phyloP scores from a whole-genome alignment of 2,329 filamentous ascomycete genomes.

The Aspergillus thermomutatus region DNA sequence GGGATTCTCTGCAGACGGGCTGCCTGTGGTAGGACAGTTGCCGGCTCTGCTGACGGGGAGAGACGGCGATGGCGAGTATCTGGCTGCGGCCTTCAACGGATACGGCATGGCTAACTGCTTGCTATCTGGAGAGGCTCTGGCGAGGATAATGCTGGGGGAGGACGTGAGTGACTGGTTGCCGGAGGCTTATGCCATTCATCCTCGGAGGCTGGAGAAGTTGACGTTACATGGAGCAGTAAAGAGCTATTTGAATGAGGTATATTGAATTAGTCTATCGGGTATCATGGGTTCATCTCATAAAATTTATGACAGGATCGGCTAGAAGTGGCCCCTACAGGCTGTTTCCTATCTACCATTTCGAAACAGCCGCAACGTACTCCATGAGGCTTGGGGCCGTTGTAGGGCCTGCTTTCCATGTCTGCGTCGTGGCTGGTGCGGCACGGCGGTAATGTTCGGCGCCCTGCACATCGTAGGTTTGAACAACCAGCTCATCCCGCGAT shows the following conservation, averaged over 20 bases:
- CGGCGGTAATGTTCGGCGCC: constrained; percentile 16
- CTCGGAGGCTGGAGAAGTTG: neutral
- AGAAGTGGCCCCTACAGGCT: neutral
- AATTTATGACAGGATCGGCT: constrained; percentile 2
- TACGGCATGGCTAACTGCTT: constrained; percentile 62
- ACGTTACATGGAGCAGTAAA: neutral
- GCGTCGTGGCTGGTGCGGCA: constrained; percentile 7
- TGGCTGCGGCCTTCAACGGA: constrained; percentile 62
- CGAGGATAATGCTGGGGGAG: constrained; percentile 25
- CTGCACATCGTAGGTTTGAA: constrained; percentile 18
- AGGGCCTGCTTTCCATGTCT: constrained; percentile 22
- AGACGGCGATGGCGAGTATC: constrained; percentile 41
- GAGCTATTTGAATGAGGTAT: neutral
- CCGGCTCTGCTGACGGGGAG: constrained; percentile 38
- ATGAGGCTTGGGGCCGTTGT: constrained; percentile 15
- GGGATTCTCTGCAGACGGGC: constrained; percentile 49
- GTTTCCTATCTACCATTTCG: constrained; percentile 6
- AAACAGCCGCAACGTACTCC: constrained; percentile 24
- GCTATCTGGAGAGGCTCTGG: constrained; percentile 26
- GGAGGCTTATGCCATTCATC: no score
- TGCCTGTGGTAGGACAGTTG: constrained; percentile 51
- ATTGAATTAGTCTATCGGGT: neutral
- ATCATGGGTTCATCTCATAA: neutral
- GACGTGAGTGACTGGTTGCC: neutral
- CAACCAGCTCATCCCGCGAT: constrained; percentile 23